phyloP scores from a whole-genome alignment of 257 asterid genomes.

The Primulina tabacum region DNA sequence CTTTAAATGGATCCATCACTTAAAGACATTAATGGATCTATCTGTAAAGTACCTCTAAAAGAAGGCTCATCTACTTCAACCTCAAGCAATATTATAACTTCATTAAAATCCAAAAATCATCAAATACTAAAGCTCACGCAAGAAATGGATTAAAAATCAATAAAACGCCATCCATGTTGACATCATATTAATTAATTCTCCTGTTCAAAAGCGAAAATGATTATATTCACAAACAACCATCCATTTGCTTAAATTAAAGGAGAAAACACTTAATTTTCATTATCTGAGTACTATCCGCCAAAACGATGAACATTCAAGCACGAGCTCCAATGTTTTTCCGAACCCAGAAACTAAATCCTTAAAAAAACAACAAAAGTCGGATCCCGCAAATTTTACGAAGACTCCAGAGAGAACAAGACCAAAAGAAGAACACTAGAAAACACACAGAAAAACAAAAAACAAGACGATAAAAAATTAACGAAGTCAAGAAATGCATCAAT shows the following conservation, averaged over 20 bases:
- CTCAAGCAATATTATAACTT: neutral
- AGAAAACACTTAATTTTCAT: constrained; percentile 12
- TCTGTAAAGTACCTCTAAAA: constrained; percentile 9
- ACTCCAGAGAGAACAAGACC: neutral
- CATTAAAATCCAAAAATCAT: neutral
- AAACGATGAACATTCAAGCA: constrained; percentile 13
- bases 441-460: neutral
- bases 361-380: neutral
- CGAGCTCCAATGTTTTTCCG: constrained; percentile 7
- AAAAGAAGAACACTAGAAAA: constrained; percentile 10
- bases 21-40: constrained; percentile 30
- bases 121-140: neutral
- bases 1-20: neutral
- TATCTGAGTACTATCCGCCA: neutral
- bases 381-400: constrained; percentile 5
- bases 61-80: constrained; percentile 19
- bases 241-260: constrained; percentile 14
- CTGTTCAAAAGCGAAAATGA: neutral
- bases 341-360: constrained; percentile 13
- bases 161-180: constrained; percentile 11
- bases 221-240: constrained; percentile 29
- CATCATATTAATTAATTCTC: neutral
- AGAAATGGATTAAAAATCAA: constrained; percentile 21
- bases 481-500: constrained; percentile 17
- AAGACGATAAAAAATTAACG: neutral